Percentiles rank a stretch among this genome's conserved stretches.
phyloP scores from a whole-genome alignment of 192 early-diverging fungal genomes.

The Tieghemiomyces parasiticus region DNA sequence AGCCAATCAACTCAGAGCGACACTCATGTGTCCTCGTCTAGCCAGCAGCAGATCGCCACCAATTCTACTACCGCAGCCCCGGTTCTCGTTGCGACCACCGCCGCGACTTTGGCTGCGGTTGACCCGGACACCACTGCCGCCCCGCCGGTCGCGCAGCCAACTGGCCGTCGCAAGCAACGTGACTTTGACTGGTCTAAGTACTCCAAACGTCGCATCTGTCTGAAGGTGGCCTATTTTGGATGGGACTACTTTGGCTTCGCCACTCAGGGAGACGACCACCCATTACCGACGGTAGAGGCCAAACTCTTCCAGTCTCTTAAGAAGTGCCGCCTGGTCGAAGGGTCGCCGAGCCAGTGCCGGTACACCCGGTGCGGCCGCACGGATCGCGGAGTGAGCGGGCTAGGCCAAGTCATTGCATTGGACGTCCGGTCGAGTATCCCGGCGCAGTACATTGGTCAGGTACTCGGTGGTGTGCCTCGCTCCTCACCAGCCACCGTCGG shows the following conservation, averaged over 20 bases:
- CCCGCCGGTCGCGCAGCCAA: not conserved
- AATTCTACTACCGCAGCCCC: not conserved
- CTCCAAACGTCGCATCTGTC: constrained; percentile 59
- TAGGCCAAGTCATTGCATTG: constrained; percentile 78
- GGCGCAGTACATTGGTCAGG: not conserved
- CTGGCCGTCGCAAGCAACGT: not conserved
- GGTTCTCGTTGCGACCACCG: not conserved
- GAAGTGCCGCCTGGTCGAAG: constrained; percentile 58
- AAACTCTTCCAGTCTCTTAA: constrained; percentile 70
- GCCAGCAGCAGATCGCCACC: not conserved
- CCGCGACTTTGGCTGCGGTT: not conserved
- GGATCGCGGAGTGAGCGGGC: constrained; percentile 77
- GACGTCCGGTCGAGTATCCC: constrained; percentile 49
- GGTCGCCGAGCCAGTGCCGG: constrained; percentile 43
- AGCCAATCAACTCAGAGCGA: not conserved
- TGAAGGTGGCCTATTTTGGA: constrained; percentile 84
- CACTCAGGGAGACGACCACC: constrained; percentile 34
- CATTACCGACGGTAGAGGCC: constrained; percentile 63
- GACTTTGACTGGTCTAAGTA: constrained; percentile 67
- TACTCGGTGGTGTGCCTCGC: constrained; percentile 4
- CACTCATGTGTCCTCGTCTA: not conserved
- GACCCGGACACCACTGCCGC: not conserved
- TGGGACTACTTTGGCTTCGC: constrained; percentile 82
- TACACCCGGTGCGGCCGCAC: constrained; percentile 77
- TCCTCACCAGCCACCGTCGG: constrained; percentile 10